Evolutionary conservation across 495 filamentous ascomycete genomes (phyloP), one percentile per base, ranked within the genome.

Genomic region (Penicillium bovifimosum): DNA sequence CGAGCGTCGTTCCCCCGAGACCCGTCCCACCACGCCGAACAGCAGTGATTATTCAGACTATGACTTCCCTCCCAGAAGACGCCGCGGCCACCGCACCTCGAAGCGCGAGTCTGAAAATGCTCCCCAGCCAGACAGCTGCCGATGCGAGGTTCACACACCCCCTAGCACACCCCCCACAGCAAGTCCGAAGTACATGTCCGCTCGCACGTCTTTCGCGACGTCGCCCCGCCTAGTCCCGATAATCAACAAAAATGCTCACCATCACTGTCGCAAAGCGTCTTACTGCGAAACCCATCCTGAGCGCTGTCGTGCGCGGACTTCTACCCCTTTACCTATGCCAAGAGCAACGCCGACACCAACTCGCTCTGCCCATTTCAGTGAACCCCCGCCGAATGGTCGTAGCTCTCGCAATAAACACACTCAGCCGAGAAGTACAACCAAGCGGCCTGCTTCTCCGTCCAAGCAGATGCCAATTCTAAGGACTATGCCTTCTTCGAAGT

Each of bases 211-310:
- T 2, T 8, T 11, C 11, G 16, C 9, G 14, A 17, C 33, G 28
- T 8, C 32, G 11, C 45, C 46, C n/a, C 33, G 24, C n/a, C n/a
- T n/a, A 16, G 5, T 24, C 8, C 13, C 41, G 14, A 13, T 16
- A n/a, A 11, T 10, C 4, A 36, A 9, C 32, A 20, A n/a, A n/a
- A n/a, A 5, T 33, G 5, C 20, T 6, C 33, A 16, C 24, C 33
- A 47, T 18, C 44, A 48, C 24, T 48, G 46, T 13, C 24, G n/a
- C 33, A 35, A 38, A 6, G 46, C 46, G 9, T 27, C 14, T 10
- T 48, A 38, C 11, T 48, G 33, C 33, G 46, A 48, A 39, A 36
- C n/a, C 0, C 46, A 48, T 26, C 46, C 46, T 3, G 46, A 48
- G 26, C 0, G 1, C 3, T 48, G 46, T 11, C 33, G 34, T 7